Base-by-base conservation (phyloP, 2,329 filamentous ascomycete species). In the Domatiomyces globalis region DNA sequence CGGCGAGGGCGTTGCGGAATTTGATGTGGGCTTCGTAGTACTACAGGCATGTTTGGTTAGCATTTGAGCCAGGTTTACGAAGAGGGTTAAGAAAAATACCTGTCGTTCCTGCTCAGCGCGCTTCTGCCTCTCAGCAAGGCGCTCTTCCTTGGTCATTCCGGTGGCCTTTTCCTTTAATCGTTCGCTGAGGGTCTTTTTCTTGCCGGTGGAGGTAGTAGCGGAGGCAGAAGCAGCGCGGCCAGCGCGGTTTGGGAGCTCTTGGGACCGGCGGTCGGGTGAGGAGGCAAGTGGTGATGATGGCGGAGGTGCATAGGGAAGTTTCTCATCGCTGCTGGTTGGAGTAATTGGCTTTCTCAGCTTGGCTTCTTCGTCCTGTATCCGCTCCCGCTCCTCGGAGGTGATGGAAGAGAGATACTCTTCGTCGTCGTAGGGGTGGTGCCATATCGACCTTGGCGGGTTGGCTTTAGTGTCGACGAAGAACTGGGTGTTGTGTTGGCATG, bases 341-440 rank as follows among this genome's bases (percentile, higher is more conserved):
- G 47, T 49, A 33, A 56, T 68, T 6, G 51, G 39, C 61, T 64
- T 22, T 59, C 62, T 18, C 63, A 60, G 46, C 67, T 63, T 43
- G 56, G 6, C 62, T 61, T 45, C 57, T 48, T 60, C 54, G 17
- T 58, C 58, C 47, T 65, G 65, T 43, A 79, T 66, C 19, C 68
- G 64, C 45, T 73, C 71, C 18, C 76, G 69, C 58, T 80, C 75
- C 48, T 71, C 64, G 0, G 69, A 62, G 0, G 70, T 62, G 0
- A 81, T 66, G 0, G 71, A 71, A 27, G 60, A 60, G 22, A 81
- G 65, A 60, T 74, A 80, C 48, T 71, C 58, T 1, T 75, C 71
- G 59, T 80, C 78, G 59, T 81, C 79, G 62, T 79, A 76, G 0
- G 79, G 78, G 60, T 81, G 79, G 45, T 73, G 70, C 79, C 79